A percentile compares a stretch with the other conserved stretches of the same genome.
Conservation (phyloP, 495 filamentous ascomycete genomes). For the Diplogelasinospora grovesii region DNA sequence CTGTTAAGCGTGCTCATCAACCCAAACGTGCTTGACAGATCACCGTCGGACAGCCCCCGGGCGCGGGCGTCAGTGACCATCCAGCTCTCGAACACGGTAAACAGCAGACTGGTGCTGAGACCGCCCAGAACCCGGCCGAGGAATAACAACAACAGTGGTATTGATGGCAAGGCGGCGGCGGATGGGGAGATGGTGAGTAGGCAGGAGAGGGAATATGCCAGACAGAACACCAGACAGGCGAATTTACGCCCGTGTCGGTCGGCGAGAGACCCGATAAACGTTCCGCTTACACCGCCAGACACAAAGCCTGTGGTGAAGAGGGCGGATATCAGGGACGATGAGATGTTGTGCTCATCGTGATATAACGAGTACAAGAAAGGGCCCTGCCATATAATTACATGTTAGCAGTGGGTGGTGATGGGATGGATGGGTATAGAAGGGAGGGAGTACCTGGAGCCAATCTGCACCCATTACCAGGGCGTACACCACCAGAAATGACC, state of each 20-base stretch:
- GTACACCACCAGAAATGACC: slow-evolving; percentile 41
- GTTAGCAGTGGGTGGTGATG: no score
- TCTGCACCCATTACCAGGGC: slow-evolving; percentile 46
- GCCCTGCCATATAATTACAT: no score
- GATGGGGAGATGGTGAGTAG: slow-evolving; percentile 34
- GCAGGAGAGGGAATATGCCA: slow-evolving; percentile 44
- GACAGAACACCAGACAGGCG: slow-evolving; percentile 45
- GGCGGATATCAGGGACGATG: slow-evolving; percentile 37
- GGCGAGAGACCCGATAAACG: slow-evolving; percentile 41
- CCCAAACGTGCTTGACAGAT: slow-evolving; percentile 42
- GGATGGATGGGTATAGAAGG: background rate
- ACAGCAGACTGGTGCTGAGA: slow-evolving; percentile 46
- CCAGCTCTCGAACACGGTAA: slow-evolving; percentile 52
- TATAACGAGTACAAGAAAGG: slow-evolving; percentile 52
- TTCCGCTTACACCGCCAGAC: slow-evolving; percentile 41
- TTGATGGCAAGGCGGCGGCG: no score
- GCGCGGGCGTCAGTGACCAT: slow-evolving; percentile 48
- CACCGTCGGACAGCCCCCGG: slow-evolving; percentile 22
- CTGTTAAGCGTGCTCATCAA: slow-evolving; percentile 46
- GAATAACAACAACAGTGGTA: slow-evolving; percentile 36
- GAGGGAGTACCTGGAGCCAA: slow-evolving; percentile 38
- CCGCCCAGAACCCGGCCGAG: slow-evolving; percentile 47
- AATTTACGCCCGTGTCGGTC: slow-evolving; percentile 44
- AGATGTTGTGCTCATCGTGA: slow-evolving; percentile 41
- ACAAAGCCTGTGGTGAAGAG: slow-evolving; percentile 49